Conservation (phyloP, 208 protist species). For the Leishmania tarentolae region DNA sequence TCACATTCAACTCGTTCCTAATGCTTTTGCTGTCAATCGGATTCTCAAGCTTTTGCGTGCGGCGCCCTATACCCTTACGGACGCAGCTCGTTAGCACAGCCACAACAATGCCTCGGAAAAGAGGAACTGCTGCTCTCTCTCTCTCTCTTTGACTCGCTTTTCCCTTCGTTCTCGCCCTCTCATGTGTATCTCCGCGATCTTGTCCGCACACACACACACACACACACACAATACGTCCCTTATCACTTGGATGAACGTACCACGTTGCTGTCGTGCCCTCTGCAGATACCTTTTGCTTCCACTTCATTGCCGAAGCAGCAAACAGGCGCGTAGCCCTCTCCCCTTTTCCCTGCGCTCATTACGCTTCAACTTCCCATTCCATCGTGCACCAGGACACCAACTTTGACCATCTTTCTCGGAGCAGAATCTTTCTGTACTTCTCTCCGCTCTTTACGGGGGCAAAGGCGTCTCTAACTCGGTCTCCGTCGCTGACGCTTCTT, state of each 20-base stretch:
- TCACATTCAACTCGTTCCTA: not conserved
- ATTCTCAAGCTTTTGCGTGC: not conserved
- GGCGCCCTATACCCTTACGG: not conserved
- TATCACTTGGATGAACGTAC: not conserved
- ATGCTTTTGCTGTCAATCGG: not conserved
- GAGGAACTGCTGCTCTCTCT: no score
- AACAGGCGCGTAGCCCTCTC: not conserved
- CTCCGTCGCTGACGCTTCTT: not conserved
- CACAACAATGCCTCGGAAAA: not conserved
- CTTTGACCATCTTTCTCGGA: not conserved
- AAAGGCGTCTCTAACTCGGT: not conserved
- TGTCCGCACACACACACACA: not conserved
- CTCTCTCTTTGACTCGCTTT: not conserved
- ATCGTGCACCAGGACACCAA: not conserved
- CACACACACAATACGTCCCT: no score
- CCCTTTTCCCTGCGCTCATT: not conserved
- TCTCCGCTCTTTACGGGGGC: not conserved
- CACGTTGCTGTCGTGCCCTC: not conserved
- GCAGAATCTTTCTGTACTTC: not conserved
- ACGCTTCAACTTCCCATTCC: not conserved
- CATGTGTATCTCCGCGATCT: not conserved
- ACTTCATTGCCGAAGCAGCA: not conserved
- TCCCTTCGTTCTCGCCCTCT: not conserved
- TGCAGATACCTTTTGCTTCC: not conserved
- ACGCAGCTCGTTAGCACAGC: not conserved